Conservation (phyloP, 1,284 basidiomycete genomes). For the Puccinia coronata region DNA sequence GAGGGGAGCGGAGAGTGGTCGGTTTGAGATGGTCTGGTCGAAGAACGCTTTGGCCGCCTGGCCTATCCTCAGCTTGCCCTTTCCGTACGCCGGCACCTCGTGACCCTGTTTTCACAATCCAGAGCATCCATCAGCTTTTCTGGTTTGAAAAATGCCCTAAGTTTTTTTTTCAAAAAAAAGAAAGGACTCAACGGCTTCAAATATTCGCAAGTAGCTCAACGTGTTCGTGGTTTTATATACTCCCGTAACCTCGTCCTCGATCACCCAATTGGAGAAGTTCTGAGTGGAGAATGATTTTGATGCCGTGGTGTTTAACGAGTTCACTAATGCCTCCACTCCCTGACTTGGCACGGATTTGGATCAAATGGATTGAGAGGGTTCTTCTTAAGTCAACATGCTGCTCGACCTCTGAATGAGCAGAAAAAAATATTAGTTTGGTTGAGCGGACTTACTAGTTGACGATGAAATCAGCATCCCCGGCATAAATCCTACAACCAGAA, state of each 20-base stretch:
- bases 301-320: constrained; percentile 8
- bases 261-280: constrained; percentile 24
- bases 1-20: constrained; percentile 1
- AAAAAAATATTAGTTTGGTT: background rate
- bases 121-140: background rate
- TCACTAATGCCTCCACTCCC: constrained; percentile 33
- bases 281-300: background rate
- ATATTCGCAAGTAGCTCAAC: constrained; percentile 33
- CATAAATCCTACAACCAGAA: constrained; percentile 22
- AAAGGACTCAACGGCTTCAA: constrained; percentile 30
- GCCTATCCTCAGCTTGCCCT: constrained; percentile 22
- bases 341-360: background rate
- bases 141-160: background rate
- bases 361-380: background rate
- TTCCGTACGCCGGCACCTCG: constrained; percentile 41
- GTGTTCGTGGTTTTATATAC: constrained; percentile 6
- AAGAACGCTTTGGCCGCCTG: constrained; percentile 33
- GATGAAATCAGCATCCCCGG: constrained; percentile 39
- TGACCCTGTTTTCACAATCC: constrained; percentile 21
- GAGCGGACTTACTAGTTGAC: constrained; percentile 40
- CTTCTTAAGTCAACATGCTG: too few species aligned
- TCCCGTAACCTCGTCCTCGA: constrained; percentile 28
- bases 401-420: background rate
- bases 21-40: constrained; percentile 18
- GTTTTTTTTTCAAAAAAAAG: background rate